These are phyloP conservation scores for Amphicarpaea edgeworthii DNA, from an alignment of 306 rosid genomes.

Conservation along the genomic window DNA sequence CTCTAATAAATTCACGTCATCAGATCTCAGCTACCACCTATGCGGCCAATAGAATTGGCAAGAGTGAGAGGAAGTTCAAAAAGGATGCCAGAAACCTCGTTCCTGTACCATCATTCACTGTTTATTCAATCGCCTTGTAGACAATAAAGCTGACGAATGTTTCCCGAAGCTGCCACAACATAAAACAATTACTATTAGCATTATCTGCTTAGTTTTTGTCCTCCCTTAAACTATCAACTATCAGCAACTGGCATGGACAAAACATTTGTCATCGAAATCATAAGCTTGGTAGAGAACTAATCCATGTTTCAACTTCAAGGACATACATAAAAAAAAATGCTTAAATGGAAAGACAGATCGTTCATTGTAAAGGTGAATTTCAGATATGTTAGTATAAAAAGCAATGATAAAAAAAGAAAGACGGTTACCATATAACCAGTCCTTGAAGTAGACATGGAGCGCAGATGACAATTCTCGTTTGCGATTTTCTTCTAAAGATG, in stretches of 20 bases:
- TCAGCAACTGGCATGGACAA: conserved; percentile 1
- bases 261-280: conserved; percentile 16
- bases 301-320: conserved; percentile 15
- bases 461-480: conserved; percentile 91
- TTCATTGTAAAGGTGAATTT: conserved; percentile 13
- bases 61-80: conserved; percentile 51
- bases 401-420: conserved; percentile 15
- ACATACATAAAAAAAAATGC: neutral
- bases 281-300: neutral
- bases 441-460: conserved; percentile 90
- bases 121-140: conserved; percentile 84
- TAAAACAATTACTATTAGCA: conserved; percentile 39
- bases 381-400: conserved; percentile 7
- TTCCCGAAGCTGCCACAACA: conserved; percentile 83
- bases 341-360: neutral
- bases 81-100: conserved; percentile 54
- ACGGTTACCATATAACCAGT: conserved; percentile 90
- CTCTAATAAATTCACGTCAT: conserved; percentile 50
- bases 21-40: conserved; percentile 61
- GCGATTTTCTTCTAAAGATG: conserved; percentile 87
- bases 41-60: conserved; percentile 59
- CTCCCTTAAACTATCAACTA: neutral
- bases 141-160: conserved; percentile 98
- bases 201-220: neutral
- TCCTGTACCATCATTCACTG: conserved; percentile 58